phyloP scores from a whole-genome alignment of 805 yeast genomes.

The Kazachstania kunashirensis region DNA sequence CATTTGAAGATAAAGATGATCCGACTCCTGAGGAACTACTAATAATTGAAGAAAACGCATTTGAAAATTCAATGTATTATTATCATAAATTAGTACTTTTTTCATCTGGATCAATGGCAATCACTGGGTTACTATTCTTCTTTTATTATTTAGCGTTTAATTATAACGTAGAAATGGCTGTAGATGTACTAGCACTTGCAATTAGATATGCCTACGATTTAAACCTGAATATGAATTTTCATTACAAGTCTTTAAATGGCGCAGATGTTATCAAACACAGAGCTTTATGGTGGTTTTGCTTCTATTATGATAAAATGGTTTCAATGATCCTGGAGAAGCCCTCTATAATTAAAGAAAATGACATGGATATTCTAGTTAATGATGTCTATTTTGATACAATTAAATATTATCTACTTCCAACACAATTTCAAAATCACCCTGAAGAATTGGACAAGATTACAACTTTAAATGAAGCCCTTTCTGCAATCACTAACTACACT shows the following conservation, averaged over 20 bases:
- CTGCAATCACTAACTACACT: slow-evolving; percentile 10
- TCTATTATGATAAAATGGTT: slow-evolving; percentile 15
- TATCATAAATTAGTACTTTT: slow-evolving; percentile 41
- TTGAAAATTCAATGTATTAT: slow-evolving; percentile 39
- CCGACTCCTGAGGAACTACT: slow-evolving; percentile 19
- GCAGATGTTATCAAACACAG: slow-evolving; percentile 34
- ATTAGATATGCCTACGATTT: slow-evolving; percentile 46
- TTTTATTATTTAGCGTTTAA: slow-evolving; percentile 30
- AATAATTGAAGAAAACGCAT: slow-evolving; percentile 24
- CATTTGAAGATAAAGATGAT: slow-evolving; percentile 16
- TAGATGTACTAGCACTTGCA: slow-evolving; percentile 36
- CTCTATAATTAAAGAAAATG: slow-evolving; percentile 15
- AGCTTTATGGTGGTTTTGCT: slow-evolving; percentile 41
- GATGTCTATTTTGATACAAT: slow-evolving; percentile 15
- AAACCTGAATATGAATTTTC: slow-evolving; percentile 43
- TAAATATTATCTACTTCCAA: slow-evolving; percentile 8
- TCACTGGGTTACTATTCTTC: slow-evolving; percentile 44
- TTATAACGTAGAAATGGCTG: slow-evolving; percentile 35
- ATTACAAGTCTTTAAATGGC: slow-evolving; percentile 30
- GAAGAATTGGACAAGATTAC: slow-evolving; percentile 9
- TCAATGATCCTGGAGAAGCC: slow-evolving; percentile 18
- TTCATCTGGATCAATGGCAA: slow-evolving; percentile 42
- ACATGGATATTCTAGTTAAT: slow-evolving; percentile 19
- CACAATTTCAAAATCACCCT: slow-evolving; percentile 4
- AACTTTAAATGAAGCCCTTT: slow-evolving; percentile 12